Evolutionary conservation across 1,284 basidiomycete species (phyloP), one percentile per base, ranked within the genome.

Genomic region (Neolentinus lepideus): DNA sequence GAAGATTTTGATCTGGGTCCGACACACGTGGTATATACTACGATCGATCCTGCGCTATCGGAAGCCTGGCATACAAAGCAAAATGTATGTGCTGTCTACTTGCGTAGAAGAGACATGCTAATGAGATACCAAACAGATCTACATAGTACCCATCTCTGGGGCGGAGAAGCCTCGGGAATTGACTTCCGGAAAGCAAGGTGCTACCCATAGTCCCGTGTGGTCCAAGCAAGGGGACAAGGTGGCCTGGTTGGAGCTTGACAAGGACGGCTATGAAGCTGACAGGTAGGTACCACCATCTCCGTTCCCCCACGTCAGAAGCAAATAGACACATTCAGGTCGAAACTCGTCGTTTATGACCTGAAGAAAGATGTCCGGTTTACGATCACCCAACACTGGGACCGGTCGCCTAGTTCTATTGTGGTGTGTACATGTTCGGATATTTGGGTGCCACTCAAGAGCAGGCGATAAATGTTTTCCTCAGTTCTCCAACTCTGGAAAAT

Each of bases 251-350:
- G 88, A 97, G 69, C 80, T 94, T 60, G 84, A 85, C 51, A 68
- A 88, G 65, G 92, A 97, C 64, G 94, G 93, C 1, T 89, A 94
- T 64, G 94, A 97, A 70, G 80, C 87, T 53, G 90, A 90, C 66
- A 79, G 85, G 87, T 83, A 59, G 29, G 67, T 24, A n/a, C 2
- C 8, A 52, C 25, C 3, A n/a, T n/a, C n/a, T 26, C 27, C 22
- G 12, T 25, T 48, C 27, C 58, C 3, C 50, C 26, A 22, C 48
- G 53, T 22, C 27, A 21, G 31, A 26, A 36, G 21, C 33, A 26
- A 45, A 3, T 52, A 47, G 56, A n/a, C 14, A n/a, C 14, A n/a
- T 35, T 10, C 57, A 88, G 87, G 57, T 79, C 80, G 4, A 86
- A 90, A 63, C 78, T 94, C 50, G 83, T 93, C 52, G 79, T 94